Evolutionary conservation across 306 rosid genomes (phyloP).

Genomic region (Cucumis cinereus): DNA sequence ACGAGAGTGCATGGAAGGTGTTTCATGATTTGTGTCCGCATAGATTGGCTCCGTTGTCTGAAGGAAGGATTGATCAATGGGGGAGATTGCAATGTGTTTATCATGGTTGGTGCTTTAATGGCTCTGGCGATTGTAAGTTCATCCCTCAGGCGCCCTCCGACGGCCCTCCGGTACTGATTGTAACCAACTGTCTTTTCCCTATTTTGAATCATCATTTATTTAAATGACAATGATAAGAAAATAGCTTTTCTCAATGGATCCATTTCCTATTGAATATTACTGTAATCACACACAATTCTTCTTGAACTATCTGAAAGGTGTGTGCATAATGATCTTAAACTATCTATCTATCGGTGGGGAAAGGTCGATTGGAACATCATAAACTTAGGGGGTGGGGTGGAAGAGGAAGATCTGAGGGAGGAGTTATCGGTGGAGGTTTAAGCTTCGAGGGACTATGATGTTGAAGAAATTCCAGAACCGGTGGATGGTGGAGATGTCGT

Average conservation of each 20-base stretch:
- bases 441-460: too few species aligned
- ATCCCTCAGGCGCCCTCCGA: conserved; percentile 81
- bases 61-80: conserved; percentile 90
- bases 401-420: too few species aligned
- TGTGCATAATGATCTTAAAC: neutral
- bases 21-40: conserved; percentile 89
- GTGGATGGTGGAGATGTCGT: too few species aligned
- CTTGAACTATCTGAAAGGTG: neutral
- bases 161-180: conserved; percentile 60
- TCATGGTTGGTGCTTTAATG: conserved; percentile 95
- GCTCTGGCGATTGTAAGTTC: conserved; percentile 51
- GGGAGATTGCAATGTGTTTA: conserved; percentile 91
- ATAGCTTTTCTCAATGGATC: neutral
- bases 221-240: neutral
- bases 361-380: too few species aligned
- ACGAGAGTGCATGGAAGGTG: conserved; percentile 73
- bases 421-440: too few species aligned
- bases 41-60: conserved; percentile 85
- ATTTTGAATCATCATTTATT: neutral
- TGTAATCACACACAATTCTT: neutral
- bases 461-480: too few species aligned
- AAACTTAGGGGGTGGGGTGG: too few species aligned
- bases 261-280: neutral
- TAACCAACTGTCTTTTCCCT: neutral
- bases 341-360: neutral